Base-by-base conservation (phyloP, 257 asterid species). In the Petrea volubilis region DNA sequence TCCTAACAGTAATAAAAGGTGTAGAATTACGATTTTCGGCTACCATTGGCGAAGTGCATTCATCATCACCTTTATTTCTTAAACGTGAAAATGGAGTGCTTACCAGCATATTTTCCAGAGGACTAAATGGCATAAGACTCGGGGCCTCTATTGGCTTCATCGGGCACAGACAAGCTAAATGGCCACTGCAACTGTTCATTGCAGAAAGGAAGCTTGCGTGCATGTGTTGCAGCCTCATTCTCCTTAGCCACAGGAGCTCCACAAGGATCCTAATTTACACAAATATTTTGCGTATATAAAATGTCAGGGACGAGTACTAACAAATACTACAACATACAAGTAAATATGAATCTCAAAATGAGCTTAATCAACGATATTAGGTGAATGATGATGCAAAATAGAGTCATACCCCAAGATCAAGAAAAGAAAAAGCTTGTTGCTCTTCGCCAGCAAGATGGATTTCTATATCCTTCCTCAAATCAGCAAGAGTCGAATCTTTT, bases 401-500 rank as follows among this genome's bases (percentile, higher is more conserved):
- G 28, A 17, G 61, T 36, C 70, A 33, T 74, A 87, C 89, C 87
- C 81, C 87, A 55, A 84, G 88, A 58, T 63, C 83, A 68, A 88
- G 95, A 78, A 84, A 88, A 13, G 84, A 77, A 69, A 92, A 92
- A 9, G 84, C 79, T 75, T 83, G 85, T 44, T 82, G 85, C 34
- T 83, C 91, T 20, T 81, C 82, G 0, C 84, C n/a, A n/a, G n/a
- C 87, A 23, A 92, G 86, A 75, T 92, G 82, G 68, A 83, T 82
- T 71, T 92, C 97, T 15, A 92, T 86, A 84, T 83, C 72, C 82
- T 89, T 92, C 78, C 97, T 64, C 67, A 92, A 74, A 60, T 92
- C 96, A 66, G 97, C 96, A 28, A 92, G 89, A 33, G 89, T 87
- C 5, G 96, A 84, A 60, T 86, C 93, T 67, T 79, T 87, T 7